phyloP scores from a whole-genome alignment of 148 eudicot species.

The Pharnaceum exiguum region DNA sequence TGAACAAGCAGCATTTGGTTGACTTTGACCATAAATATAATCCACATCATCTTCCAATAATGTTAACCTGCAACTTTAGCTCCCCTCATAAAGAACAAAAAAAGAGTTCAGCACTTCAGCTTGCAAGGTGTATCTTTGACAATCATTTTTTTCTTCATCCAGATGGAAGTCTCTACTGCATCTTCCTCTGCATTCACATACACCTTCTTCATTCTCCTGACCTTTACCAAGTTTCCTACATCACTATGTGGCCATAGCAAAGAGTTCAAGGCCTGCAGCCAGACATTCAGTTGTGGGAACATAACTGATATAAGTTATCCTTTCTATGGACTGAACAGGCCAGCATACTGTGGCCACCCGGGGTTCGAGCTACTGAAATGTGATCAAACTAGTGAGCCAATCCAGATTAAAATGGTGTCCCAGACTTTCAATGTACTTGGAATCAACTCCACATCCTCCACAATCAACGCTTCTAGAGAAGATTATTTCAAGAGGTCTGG shows the following conservation, averaged over 20 bases:
- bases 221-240: slow-evolving; percentile 4
- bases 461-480: slow-evolving; percentile 7
- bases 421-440: background rate
- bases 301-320: slow-evolving; percentile 19
- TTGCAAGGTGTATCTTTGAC: too few relatives aligned
- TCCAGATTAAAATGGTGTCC: slow-evolving; percentile 2
- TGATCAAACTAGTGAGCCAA: background rate
- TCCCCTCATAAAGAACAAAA: too few relatives aligned
- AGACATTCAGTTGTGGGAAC: slow-evolving; percentile 21
- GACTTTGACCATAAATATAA: too few relatives aligned
- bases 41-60: too few relatives aligned
- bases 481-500: slow-evolving; percentile 11
- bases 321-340: slow-evolving; percentile 13
- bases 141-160: background rate
- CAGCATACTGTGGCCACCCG: slow-evolving; percentile 25
- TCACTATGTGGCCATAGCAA: slow-evolving; percentile 12
- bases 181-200: background rate
- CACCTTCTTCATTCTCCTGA: background rate
- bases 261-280: slow-evolving; percentile 17
- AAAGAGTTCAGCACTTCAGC: too few relatives aligned
- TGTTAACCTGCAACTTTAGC: too few relatives aligned
- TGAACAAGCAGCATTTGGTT: too few relatives aligned
- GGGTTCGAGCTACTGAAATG: slow-evolving; percentile 17
- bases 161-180: background rate
- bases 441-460: slow-evolving; percentile 1